Evolutionary conservation across 805 yeast genomes (phyloP), one percentile per base, ranked within the genome.

Genomic region (Yarrowia sp.): DNA sequence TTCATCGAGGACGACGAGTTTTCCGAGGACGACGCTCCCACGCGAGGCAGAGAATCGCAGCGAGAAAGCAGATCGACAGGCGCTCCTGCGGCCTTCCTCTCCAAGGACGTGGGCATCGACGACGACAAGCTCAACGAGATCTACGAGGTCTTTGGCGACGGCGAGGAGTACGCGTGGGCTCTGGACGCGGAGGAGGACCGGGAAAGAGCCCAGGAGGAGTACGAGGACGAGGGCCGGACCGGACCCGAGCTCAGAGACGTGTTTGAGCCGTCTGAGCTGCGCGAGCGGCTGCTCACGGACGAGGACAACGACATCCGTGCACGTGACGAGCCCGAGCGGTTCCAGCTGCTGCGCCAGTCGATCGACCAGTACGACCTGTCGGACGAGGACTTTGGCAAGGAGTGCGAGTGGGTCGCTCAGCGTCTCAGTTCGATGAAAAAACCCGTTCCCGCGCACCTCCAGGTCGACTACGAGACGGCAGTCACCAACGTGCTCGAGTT

Each of bases 111-210:
- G 6, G 81, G 89, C 69, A 76, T 88, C 42, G 97, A 94, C 68
- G 86, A 94, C 62, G 98, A 94, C 69, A 89, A 90, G 72, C 82
- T 93, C 66, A 94, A 90, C 70, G 97, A 93, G 73, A 82, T 94
- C 71, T 91, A 85, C 70, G 99, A 94, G 72, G 90, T 94, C 13
- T 94, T 94, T 72, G 99, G 99, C 66, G 96, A 91, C 73, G 99
- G 99, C 58, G 91, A 86, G 66, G 97, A 93, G 70, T 94, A 94
- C 74, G 97, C 90, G 63, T 94, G 99, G 98, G 99, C 99, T 12
- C 78, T 94, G 62, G 97, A 90, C 70, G 94, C 90, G 27, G 97
- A 92, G 75, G 85, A 83, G n/a, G 81, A 78, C 51, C 77, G 77
- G n/a, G 84, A 78, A 46, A 70, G 71, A 9, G 77, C 71, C 21